These are phyloP conservation scores for Globisporangium parvum DNA, from an alignment of 352 stramenopile genomes.

Conservation along the genomic window DNA sequence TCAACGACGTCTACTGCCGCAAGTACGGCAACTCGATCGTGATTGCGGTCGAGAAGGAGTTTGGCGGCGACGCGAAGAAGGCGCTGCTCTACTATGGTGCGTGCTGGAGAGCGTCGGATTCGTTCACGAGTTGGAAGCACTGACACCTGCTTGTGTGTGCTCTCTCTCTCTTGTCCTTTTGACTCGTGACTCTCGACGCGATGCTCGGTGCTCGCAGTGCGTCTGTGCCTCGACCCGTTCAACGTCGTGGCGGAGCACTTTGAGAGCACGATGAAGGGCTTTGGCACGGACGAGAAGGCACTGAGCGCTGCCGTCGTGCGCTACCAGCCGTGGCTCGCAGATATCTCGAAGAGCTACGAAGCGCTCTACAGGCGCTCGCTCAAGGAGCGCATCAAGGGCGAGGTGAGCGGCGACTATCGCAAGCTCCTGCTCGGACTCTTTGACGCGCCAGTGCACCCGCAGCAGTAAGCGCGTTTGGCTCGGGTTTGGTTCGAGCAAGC, in stretches of 20 bases:
- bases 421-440: constrained; percentile 44
- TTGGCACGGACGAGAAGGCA: constrained; percentile 51
- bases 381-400: constrained; percentile 43
- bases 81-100: constrained; percentile 61
- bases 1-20: constrained; percentile 63
- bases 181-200: too few relatives aligned
- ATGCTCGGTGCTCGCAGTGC: constrained; percentile 19
- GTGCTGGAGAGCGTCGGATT: constrained; percentile 1
- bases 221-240: constrained; percentile 44
- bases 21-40: constrained; percentile 64
- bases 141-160: background rate
- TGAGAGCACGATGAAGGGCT: constrained; percentile 51
- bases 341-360: constrained; percentile 35
- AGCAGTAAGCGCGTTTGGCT: background rate
- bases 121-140: too few relatives aligned
- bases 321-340: constrained; percentile 41
- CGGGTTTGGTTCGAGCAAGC: background rate
- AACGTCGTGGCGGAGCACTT: constrained; percentile 43
- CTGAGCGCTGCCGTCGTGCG: constrained; percentile 48
- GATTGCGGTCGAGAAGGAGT: constrained; percentile 55
- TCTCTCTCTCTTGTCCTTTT: background rate
- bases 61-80: constrained; percentile 49
- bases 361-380: constrained; percentile 36
- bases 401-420: constrained; percentile 51
- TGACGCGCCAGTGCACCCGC: constrained; percentile 22